Evolutionary conservation across 805 yeast species (phyloP).

Genomic region (Limtongia smithiae): DNA sequence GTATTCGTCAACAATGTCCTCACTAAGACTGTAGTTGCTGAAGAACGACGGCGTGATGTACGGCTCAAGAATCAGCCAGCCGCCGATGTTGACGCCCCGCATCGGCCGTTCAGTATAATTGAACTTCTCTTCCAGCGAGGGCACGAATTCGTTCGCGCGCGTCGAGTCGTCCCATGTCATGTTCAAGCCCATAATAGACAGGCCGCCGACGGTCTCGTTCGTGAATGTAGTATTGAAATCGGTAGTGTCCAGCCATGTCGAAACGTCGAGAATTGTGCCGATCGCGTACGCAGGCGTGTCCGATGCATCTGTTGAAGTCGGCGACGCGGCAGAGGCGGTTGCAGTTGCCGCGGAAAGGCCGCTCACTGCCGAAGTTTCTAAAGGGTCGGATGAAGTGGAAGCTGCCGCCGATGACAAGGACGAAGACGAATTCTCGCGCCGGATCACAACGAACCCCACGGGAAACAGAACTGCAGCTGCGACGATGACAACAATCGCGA

Average conservation of each 20-base stretch:
- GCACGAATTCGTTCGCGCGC: constrained; percentile 34
- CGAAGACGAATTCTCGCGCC: constrained; percentile 4
- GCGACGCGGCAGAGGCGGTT: too few relatives aligned
- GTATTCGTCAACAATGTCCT: constrained; percentile 67
- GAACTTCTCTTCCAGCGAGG: constrained; percentile 33
- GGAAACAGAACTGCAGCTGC: constrained; percentile 35
- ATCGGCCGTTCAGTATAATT: constrained; percentile 37
- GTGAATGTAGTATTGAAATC: constrained; percentile 40
- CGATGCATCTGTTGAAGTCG: too few relatives aligned
- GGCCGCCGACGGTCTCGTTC: constrained; percentile 37
- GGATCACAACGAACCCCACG: constrained; percentile 33
- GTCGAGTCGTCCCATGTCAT: constrained; percentile 35
- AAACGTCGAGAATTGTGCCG: constrained; percentile 34
- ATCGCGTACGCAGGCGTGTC: constrained; percentile 31
- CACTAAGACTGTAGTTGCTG: constrained; percentile 38
- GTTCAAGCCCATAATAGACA: constrained; percentile 38
- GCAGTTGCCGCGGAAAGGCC: background rate
- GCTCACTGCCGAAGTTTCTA: background rate
- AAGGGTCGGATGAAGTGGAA: background rate
- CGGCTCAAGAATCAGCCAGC: constrained; percentile 85
- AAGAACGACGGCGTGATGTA: constrained; percentile 79
- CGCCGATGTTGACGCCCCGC: constrained; percentile 78
- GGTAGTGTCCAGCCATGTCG: constrained; percentile 37
- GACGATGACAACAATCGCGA: constrained; percentile 21
- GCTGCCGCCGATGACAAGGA: background rate